A percentile compares a stretch with the other conserved stretches of the same genome.
phyloP scores from a whole-genome alignment of 2,329 filamentous ascomycete species.

The Sclerotiophoma versabilis region DNA sequence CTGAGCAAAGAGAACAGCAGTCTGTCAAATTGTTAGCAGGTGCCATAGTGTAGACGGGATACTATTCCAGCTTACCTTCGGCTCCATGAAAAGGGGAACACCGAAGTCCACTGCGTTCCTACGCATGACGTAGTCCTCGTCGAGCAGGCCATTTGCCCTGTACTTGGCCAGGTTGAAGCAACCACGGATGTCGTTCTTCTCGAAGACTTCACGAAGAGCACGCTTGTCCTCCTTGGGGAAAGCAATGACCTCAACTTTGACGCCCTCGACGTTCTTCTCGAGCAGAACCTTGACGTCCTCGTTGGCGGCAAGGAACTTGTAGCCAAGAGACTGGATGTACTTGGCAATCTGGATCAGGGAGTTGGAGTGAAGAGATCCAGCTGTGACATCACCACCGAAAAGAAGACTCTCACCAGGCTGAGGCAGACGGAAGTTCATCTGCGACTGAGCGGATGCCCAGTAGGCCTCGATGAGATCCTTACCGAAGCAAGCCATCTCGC shows the following conservation, averaged over 20 bases:
- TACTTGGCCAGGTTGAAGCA: constrained; percentile 92
- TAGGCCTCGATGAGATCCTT: constrained; percentile 96
- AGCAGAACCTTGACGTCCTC: constrained; percentile 82
- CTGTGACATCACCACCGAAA: constrained; percentile 80
- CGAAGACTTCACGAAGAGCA: constrained; percentile 89
- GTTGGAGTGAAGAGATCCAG: constrained; percentile 57
- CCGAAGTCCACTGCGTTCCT: constrained; percentile 98
- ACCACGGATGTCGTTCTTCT: constrained; percentile 95
- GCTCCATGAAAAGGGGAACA: constrained; percentile 97
- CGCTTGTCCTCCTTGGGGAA: constrained; percentile 98
- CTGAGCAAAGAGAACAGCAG: constrained; percentile 91
- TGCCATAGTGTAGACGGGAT: not conserved
- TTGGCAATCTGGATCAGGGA: constrained; percentile 81
- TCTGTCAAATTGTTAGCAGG: constrained; percentile 62
- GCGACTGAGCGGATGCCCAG: constrained; percentile 94
- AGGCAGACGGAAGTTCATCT: constrained; percentile 99
- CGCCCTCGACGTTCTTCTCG: constrained; percentile 72
- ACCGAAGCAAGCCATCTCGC: constrained; percentile 98
- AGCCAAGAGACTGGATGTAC: constrained; percentile 86
- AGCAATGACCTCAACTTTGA: constrained; percentile 87
- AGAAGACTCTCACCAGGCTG: constrained; percentile 94
- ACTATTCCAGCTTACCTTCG: constrained; percentile 72
- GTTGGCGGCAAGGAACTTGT: constrained; percentile 91
- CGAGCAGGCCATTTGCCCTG: constrained; percentile 81
- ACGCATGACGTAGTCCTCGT: constrained; percentile 98